Evolutionary conservation across 2,329 filamentous ascomycete genomes (phyloP).

Genomic region (Aspergillus arachidicola): DNA sequence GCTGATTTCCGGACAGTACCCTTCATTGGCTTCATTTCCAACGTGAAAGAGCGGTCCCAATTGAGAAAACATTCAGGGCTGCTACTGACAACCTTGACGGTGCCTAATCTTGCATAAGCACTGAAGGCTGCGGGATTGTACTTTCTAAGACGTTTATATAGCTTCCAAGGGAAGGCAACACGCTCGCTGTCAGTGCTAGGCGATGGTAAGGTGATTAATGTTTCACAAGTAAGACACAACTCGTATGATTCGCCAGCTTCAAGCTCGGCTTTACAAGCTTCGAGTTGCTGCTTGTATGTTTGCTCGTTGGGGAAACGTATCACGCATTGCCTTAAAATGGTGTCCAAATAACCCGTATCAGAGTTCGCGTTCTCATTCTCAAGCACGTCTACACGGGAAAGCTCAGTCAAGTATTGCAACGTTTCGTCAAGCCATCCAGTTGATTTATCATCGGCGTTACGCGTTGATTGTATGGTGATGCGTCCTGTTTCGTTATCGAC

Average conservation of each 20-base stretch:
- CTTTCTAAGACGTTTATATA: conserved; percentile 70
- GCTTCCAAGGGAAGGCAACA: conserved; percentile 60
- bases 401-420: conserved; percentile 27
- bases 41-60: conserved; percentile 55
- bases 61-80: conserved; percentile 89
- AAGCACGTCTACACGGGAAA: conserved; percentile 13
- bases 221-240: conserved; percentile 78
- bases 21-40: conserved; percentile 86
- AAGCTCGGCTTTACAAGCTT: conserved; percentile 69
- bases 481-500: conserved; percentile 68
- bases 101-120: conserved; percentile 73
- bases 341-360: conserved; percentile 31
- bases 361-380: conserved; percentile 11
- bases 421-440: conserved; percentile 51
- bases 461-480: conserved; percentile 70
- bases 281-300: conserved; percentile 68
- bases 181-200: conserved; percentile 23
- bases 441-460: conserved; percentile 38
- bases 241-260: conserved; percentile 82
- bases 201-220: conserved; percentile 56
- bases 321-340: conserved; percentile 32
- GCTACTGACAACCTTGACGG: conserved; percentile 73
- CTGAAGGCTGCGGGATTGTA: conserved; percentile 83
- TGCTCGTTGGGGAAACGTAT: conserved; percentile 42
- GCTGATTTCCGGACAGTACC: conserved; percentile 84